Conservation (phyloP, 2,329 filamentous ascomycete genomes). For the Xylariales sp. region DNA sequence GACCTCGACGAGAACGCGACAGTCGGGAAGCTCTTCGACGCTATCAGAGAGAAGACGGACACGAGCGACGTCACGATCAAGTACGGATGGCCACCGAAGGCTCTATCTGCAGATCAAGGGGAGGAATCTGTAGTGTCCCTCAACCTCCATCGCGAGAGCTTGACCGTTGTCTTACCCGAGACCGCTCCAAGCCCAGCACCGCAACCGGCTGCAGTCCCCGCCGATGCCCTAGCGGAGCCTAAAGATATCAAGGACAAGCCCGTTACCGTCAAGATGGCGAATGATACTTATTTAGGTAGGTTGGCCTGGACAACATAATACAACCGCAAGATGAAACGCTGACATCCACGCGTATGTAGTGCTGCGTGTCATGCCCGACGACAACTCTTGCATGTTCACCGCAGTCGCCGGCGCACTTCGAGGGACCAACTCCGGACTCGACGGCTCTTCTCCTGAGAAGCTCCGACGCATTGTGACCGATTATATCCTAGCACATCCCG, state of each 20-base stretch:
- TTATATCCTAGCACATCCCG: conserved; percentile 68
- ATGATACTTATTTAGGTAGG: conserved; percentile 9
- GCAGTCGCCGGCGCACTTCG: conserved; percentile 80
- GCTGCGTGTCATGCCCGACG: conserved; percentile 91
- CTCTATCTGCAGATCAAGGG: conserved; percentile 55
- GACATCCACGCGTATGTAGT: conserved; percentile 39
- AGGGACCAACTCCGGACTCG: conserved; percentile 38
- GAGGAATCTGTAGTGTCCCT: conserved; percentile 43
- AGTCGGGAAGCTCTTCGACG: conserved; percentile 54
- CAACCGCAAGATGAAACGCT: no score
- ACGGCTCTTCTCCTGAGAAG: conserved; percentile 27
- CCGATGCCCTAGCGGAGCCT: conserved; percentile 7
- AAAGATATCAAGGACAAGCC: conserved; percentile 15
- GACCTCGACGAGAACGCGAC: conserved; percentile 65
- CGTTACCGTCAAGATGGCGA: conserved; percentile 6
- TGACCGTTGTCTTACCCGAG: conserved; percentile 44
- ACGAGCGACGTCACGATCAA: conserved; percentile 69
- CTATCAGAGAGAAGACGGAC: conserved; percentile 60
- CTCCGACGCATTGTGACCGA: conserved; percentile 74
- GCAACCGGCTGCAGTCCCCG: conserved; percentile 7
- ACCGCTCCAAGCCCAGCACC: conserved; percentile 8
- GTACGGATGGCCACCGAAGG: conserved; percentile 76
- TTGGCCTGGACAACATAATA: no score
- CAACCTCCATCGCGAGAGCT: conserved; percentile 44
- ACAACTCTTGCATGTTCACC: conserved; percentile 92